These are phyloP conservation scores for Wallemia hederae DNA, from an alignment of 1,284 basidiomycete species.

Conservation along the genomic window DNA sequence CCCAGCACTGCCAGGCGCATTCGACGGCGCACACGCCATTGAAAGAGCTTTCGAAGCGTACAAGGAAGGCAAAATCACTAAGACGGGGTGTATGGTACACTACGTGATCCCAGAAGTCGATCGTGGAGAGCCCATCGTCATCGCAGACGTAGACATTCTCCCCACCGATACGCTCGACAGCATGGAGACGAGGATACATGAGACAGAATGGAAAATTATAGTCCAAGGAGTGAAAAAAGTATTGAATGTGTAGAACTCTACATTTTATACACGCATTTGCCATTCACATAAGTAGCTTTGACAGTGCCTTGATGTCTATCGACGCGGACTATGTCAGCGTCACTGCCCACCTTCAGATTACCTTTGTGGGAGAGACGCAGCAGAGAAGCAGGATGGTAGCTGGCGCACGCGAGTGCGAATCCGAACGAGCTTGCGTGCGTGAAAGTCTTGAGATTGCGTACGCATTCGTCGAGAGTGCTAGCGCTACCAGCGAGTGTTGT, in stretches of 20 bases:
- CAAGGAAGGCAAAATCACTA: constrained; percentile 40
- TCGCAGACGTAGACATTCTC: constrained; percentile 42
- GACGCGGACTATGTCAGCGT: neutral
- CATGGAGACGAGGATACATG: constrained; percentile 53
- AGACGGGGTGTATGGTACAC: constrained; percentile 80
- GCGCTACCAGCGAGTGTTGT: constrained; percentile 63
- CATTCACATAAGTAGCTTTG: neutral
- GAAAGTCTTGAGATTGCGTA: constrained; percentile 52
- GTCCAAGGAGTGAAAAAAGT: neutral
- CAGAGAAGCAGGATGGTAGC: neutral
- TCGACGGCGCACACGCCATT: constrained; percentile 77
- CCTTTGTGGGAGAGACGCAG: neutral
- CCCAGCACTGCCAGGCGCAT: constrained; percentile 75
- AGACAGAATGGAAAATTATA: constrained; percentile 6
- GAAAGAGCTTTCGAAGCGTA: constrained; percentile 68
- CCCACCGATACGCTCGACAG: constrained; percentile 41
- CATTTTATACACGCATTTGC: neutral
- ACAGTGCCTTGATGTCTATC: neutral
- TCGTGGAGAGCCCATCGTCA: constrained; percentile 57
- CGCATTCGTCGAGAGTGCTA: constrained; percentile 48
- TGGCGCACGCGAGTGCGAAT: neutral
- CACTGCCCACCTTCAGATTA: neutral
- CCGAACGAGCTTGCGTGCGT: constrained; percentile 18
- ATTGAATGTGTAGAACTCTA: neutral
- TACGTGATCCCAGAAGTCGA: constrained; percentile 81